Conservation (phyloP, 2,329 filamentous ascomycete genomes). For the Scytalidium lignicola region DNA sequence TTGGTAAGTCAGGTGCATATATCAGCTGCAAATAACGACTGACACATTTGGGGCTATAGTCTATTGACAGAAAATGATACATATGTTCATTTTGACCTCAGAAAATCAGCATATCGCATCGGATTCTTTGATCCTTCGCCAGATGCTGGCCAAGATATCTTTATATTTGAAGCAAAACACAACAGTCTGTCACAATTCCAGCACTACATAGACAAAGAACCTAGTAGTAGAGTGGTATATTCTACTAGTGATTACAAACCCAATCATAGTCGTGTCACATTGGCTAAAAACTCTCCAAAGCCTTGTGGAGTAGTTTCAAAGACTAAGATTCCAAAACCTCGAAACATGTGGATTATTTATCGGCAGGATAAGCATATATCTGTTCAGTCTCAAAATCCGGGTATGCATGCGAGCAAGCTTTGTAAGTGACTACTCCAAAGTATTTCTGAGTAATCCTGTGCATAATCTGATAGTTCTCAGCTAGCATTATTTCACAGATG, state of each 20-base stretch:
- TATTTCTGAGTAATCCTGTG: not conserved
- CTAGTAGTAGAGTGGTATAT: not conserved
- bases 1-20: not conserved
- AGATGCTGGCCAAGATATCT: not conserved
- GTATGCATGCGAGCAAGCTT: slow-evolving; percentile 5
- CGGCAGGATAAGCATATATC: slow-evolving; percentile 3
- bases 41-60: not conserved
- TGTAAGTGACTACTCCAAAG: slow-evolving; percentile 5
- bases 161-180: not conserved
- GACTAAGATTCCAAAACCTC: slow-evolving; percentile 3
- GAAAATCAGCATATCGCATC: slow-evolving; percentile 3
- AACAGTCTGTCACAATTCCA: not conserved
- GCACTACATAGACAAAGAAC: not conserved
- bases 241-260: not conserved
- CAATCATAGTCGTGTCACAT: not conserved
- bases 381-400: slow-evolving; percentile 3
- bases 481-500: slow-evolving; percentile 6
- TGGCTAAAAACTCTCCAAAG: not conserved
- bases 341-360: slow-evolving; percentile 6
- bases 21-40: not conserved
- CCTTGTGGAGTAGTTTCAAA: not conserved
- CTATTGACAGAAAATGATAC: slow-evolving; percentile 1
- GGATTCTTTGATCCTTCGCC: slow-evolving; percentile 1
- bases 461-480: slow-evolving; percentile 1
- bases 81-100: slow-evolving; percentile 2